Evolutionary conservation across 1,284 basidiomycete genomes (phyloP), one percentile per base, ranked within the genome.

Genomic region (Puccinia hordei): DNA sequence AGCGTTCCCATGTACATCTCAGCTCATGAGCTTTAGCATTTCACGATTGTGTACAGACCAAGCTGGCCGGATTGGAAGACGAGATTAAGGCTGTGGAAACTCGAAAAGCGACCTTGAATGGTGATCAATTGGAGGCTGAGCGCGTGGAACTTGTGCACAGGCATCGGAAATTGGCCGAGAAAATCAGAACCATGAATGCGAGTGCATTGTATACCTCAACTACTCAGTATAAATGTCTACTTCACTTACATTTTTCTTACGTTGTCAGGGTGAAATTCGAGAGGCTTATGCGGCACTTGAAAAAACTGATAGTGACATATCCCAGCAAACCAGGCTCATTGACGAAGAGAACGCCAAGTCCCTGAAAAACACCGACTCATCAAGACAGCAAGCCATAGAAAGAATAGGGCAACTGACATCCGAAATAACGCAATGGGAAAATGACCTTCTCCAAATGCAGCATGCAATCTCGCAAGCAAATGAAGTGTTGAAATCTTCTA

Each of bases 51-150:
- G 27, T 12, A 9, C 22, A 77, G 85, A 83, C 84, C 27, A 86
- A 87, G 55, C 86, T 90, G 73, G 85, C 59, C 13, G 44, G 33
- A 73, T 81, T 81, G 80, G 77, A 72, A 1, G 80, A 10, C 27
- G 82, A 69, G 65, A 82, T 81, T 75, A 80, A 57, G 80, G 41
- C 30, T 4, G 24, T 66, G 49, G 73, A 33, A 24, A 49, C 10
- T 27, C 13, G 0, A 17, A 49, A 57, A 27, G 59, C 68, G 74
- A 81, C 33, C 17, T 6, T 46, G 55, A 41, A 38, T 41, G 89
- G 92, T 82, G 86, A 85, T 27, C 87, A 90, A 63, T 83, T 88
- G 30, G 83, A 86, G 1, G 87, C 86, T 0, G 84, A 87, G 82
- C 88, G 88, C 81, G 85, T 86, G 1, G 86, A 87, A 5, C 83